Evolutionary conservation across 768 basidiomycete species (phyloP).

Genomic region (Tephrocybe sp.): DNA sequence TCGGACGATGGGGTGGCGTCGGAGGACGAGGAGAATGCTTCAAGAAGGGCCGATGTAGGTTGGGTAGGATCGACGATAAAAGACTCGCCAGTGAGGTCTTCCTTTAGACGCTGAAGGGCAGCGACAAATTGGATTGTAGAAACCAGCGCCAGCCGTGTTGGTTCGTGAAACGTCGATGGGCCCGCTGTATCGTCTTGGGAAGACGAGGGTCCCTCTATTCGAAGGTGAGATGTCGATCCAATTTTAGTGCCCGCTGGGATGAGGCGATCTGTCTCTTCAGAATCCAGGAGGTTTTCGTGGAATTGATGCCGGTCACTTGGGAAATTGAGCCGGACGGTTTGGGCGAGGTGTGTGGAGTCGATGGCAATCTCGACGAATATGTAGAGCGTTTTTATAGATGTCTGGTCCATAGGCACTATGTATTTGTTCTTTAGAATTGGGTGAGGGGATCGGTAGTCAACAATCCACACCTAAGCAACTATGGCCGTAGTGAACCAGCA

Average conservation of each 20-base stretch:
- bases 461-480: constrained; percentile 93
- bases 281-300: constrained; percentile 58
- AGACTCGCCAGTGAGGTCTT: constrained; percentile 60
- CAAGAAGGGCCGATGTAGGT: constrained; percentile 7
- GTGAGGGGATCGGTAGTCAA: too few relatives aligned
- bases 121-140: constrained; percentile 98
- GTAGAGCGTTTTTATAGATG: constrained; percentile 92
- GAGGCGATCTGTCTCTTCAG: constrained; percentile 44
- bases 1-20: constrained; percentile 2
- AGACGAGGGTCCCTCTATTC: constrained; percentile 51
- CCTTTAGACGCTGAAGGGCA: constrained; percentile 83
- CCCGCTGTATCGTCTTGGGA: constrained; percentile 14
- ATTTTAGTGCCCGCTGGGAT: constrained; percentile 46
- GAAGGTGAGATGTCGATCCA: constrained; percentile 53
- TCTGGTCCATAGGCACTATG: constrained; percentile 92
- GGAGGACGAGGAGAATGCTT: constrained; percentile 8
- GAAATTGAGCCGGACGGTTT: constrained; percentile 89
- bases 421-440: constrained; percentile 7
- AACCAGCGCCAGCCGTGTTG: constrained; percentile 84
- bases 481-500: constrained; percentile 98
- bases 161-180: constrained; percentile 21
- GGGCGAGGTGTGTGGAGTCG: constrained; percentile 78
- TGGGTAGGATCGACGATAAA: constrained; percentile 17
- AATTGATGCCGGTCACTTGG: constrained; percentile 74
- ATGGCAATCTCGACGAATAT: constrained; percentile 97